These are phyloP conservation scores for Psilocybe subaeruginosa DNA, from an alignment of 768 basidiomycete genomes.

Conservation along the genomic window DNA sequence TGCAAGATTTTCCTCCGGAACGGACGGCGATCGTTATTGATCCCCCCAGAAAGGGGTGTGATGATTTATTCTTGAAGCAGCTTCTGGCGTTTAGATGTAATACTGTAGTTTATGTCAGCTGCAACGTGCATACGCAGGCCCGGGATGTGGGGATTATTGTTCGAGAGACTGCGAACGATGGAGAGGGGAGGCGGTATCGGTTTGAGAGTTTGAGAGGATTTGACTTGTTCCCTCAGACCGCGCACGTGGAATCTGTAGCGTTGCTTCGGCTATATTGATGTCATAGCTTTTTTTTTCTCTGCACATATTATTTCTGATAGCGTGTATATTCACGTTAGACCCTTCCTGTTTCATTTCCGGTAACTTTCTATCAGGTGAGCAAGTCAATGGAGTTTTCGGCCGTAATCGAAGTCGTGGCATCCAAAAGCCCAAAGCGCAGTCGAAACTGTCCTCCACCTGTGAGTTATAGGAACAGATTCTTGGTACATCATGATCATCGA, in stretches of 20 bases:
- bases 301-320: not conserved
- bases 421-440: not conserved
- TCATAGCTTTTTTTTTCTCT: not conserved
- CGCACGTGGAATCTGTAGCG: slow-evolving; percentile 88
- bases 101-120: slow-evolving; percentile 88
- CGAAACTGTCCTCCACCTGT: not conserved
- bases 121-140: slow-evolving; percentile 94
- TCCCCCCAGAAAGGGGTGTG: slow-evolving; percentile 95
- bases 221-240: slow-evolving; percentile 96
- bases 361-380: not conserved
- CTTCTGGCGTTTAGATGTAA: slow-evolving; percentile 67
- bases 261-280: slow-evolving; percentile 52
- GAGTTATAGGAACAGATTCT: not conserved
- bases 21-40: slow-evolving; percentile 80
- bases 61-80: slow-evolving; percentile 77
- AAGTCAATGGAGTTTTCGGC: not conserved
- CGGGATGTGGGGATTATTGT: slow-evolving; percentile 82
- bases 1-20: slow-evolving; percentile 64
- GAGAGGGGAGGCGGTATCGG: slow-evolving; percentile 56
- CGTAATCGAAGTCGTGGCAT: not conserved
- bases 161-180: slow-evolving; percentile 42
- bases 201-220: slow-evolving; percentile 87
- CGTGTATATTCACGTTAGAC: not conserved
- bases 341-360: not conserved
- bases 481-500: too few species aligned